Conservation (phyloP, 2,329 filamentous ascomycete species). For the Verticillium albo-atrum region DNA sequence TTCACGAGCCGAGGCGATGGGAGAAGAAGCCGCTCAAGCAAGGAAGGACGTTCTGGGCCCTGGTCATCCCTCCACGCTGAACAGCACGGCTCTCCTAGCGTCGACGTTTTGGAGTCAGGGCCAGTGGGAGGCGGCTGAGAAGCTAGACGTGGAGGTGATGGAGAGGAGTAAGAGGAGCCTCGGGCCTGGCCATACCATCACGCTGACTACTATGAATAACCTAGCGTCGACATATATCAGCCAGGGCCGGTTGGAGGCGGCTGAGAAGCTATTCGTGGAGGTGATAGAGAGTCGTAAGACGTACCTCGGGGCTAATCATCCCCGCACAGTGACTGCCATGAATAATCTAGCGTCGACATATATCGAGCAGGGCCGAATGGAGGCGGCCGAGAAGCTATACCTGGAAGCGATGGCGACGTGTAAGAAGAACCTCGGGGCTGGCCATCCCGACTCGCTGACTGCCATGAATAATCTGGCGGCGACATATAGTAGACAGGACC, state of each 20-base stretch:
- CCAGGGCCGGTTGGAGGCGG: conserved; percentile 21
- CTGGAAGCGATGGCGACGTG: no score
- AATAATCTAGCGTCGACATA: conserved; percentile 37
- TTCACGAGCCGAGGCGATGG: neutral
- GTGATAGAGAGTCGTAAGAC: conserved; percentile 15
- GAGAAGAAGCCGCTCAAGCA: neutral
- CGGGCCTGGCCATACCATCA: conserved; percentile 1
- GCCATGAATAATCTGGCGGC: conserved; percentile 37
- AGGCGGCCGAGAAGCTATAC: no score
- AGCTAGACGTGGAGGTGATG: conserved; percentile 13
- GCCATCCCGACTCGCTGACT: conserved; percentile 21
- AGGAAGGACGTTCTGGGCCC: neutral
- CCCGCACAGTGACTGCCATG: conserved; percentile 25
- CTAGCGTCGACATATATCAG: conserved; percentile 16
- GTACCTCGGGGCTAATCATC: conserved; percentile 25
- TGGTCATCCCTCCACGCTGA: no score
- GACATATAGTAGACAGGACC: no score
- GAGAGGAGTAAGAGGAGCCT: conserved; percentile 18
- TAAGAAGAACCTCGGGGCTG: no score
- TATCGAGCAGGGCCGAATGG: no score
- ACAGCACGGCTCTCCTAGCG: no score
- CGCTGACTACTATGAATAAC: no score
- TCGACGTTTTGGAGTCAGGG: conserved; percentile 20
- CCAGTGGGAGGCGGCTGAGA: conserved; percentile 19
- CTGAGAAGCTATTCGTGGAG: conserved; percentile 15